phyloP scores from a whole-genome alignment of 306 rosid species.

The Sechiopsis laciniata region DNA sequence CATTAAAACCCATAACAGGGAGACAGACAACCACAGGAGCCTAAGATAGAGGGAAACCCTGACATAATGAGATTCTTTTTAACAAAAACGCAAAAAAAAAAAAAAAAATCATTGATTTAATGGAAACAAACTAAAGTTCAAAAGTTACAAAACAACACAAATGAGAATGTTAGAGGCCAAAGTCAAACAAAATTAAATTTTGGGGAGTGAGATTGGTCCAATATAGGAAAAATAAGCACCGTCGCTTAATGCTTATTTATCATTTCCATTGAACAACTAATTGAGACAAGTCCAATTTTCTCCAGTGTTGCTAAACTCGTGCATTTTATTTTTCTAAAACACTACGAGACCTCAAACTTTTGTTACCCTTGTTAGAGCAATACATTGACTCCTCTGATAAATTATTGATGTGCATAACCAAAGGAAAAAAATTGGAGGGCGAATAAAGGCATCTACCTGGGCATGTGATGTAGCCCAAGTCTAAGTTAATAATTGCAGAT shows the following conservation, averaged over 20 bases:
- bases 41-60: background rate
- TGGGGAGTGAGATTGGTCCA: background rate
- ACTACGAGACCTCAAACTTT: slow-evolving; percentile 2
- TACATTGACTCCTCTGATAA: background rate
- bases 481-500: background rate
- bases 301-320: background rate
- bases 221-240: too few species aligned
- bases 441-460: background rate
- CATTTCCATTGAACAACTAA: background rate
- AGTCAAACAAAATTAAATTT: background rate
- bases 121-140: too few species aligned
- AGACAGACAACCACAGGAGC: background rate
- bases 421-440: background rate
- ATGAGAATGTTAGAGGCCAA: background rate
- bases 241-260: background rate
- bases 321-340: background rate
- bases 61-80: too few species aligned
- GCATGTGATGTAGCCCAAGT: background rate
- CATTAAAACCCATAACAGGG: background rate
- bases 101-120: too few species aligned
- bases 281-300: background rate
- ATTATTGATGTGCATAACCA: background rate
- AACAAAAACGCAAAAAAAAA: too few species aligned
- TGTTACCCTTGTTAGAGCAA: background rate
- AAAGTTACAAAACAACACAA: too few species aligned